These are phyloP conservation scores for Apium graveolens DNA, from an alignment of 129 eudicot genomes.

Conservation along the genomic window DNA sequence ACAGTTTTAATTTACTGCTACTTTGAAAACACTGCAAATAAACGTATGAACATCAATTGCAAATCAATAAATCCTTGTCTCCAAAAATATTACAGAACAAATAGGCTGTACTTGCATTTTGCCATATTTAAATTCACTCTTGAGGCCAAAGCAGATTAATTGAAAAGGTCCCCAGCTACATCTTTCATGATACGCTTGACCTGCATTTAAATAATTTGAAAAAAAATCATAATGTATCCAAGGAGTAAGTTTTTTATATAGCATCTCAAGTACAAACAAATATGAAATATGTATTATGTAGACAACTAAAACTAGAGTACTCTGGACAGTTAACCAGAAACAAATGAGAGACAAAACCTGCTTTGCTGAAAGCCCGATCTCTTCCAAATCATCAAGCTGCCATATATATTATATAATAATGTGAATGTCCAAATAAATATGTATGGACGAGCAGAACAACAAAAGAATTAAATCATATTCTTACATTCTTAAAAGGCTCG, in stretches of 20 bases:
- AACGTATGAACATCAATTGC: neutral
- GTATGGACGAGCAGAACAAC: neutral
- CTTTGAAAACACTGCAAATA: neutral
- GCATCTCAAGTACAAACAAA: neutral
- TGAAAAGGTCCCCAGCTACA: conserved; percentile 58
- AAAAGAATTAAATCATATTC: conserved; percentile 1
- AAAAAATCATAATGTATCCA: neutral
- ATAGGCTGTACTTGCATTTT: neutral
- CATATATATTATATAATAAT: neutral
- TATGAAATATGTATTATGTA: neutral
- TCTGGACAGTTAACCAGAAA: neutral
- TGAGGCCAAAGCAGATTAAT: neutral
- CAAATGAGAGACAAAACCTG: conserved; percentile 34
- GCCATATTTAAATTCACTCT: neutral
- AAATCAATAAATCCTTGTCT: neutral
- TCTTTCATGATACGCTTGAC: conserved; percentile 57
- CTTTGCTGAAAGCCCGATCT: conserved; percentile 78
- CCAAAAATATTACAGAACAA: neutral
- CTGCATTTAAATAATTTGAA: conserved; percentile 27
- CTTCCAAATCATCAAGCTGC: conserved; percentile 77
- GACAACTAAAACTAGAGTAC: neutral
- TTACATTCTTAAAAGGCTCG: conserved; percentile 77
- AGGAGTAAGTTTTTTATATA: neutral
- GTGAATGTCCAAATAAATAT: neutral
- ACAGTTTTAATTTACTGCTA: neutral